Conservation (phyloP, 2,329 filamentous ascomycete species). For the Ophiostoma ulmi region DNA sequence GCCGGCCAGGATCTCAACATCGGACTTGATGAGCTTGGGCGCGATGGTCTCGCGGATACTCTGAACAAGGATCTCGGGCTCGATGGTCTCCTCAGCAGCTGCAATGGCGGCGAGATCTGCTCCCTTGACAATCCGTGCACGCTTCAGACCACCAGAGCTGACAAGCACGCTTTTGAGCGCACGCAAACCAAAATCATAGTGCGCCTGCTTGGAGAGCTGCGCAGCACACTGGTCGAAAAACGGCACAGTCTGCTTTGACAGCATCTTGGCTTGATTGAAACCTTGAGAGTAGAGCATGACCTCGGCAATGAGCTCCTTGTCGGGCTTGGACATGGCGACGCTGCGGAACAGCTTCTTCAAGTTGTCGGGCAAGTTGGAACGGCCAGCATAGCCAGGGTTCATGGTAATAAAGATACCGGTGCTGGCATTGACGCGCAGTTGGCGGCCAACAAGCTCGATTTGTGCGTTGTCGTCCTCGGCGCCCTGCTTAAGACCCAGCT, state of each 20-base stretch:
- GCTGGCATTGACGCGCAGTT: slow-evolving; percentile 82
- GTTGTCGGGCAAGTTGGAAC: slow-evolving; percentile 97
- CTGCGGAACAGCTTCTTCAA: slow-evolving; percentile 99
- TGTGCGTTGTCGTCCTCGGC: slow-evolving; percentile 76
- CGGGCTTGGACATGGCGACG: slow-evolving; percentile 98
- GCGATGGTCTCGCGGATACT: slow-evolving; percentile 98
- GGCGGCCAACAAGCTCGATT: slow-evolving; percentile 90
- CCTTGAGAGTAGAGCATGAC: slow-evolving; percentile 99
- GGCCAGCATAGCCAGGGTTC: slow-evolving; percentile 98
- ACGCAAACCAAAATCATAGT: slow-evolving; percentile 98
- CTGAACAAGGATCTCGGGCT: slow-evolving; percentile 97
- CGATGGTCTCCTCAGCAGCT: slow-evolving; percentile 67
- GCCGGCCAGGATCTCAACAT: slow-evolving; percentile 79
- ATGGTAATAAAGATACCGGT: slow-evolving; percentile 99
- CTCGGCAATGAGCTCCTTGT: slow-evolving; percentile 98
- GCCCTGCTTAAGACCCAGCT: slow-evolving; percentile 84
- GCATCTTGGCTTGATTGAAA: slow-evolving; percentile 89
- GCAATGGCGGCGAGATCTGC: not conserved
- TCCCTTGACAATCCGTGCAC: slow-evolving; percentile 61
- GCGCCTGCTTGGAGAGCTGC: slow-evolving; percentile 86
- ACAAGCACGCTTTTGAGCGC: slow-evolving; percentile 97
- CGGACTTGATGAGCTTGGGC: slow-evolving; percentile 87
- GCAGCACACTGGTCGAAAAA: slow-evolving; percentile 91
- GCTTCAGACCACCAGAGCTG: slow-evolving; percentile 93
- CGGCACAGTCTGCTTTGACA: slow-evolving; percentile 93